Base-by-base conservation (phyloP, 2,329 filamentous ascomycete genomes). In the Verticillium nonalfalfae region DNA sequence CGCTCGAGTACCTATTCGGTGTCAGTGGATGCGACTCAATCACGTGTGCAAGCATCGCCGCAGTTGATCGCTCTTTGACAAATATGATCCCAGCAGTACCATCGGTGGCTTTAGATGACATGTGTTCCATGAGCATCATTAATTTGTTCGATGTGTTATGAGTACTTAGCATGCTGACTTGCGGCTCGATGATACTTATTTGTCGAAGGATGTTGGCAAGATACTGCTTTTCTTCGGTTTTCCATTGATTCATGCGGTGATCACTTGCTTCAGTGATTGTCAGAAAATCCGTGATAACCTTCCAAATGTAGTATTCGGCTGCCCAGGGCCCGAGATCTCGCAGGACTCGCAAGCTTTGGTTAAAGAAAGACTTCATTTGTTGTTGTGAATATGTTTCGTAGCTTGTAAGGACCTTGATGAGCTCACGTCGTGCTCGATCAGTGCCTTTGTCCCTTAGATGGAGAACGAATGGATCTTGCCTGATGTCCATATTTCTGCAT, bases 301-400 rank as follows among this genome's bases (percentile, higher is more conserved):
- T 76, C 59, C 73, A 73, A 31, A 93, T 82, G 68, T 87, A 93
- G 58, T 81, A 82, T 57, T 93, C 87, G 0, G 83, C 82, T 1
- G 88, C 88, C 88, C 89, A 93, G 1, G 77, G 66, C 0, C 90
- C 90, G 4, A 93, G 78, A 56, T 89, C 81, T 3, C 69, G 66
- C 26, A 77, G 77, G 1, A 93, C 78, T 14, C 80, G 78, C 1
- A 64, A 56, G 13, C 81, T 78, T 36, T 81, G 84, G 2, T 76
- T 75, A 54, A 76, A 75, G 7, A 93, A 79, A 0, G 75, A 75
- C 60, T 76, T 80, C 65, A 93, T 73, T 65, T 90, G 84, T 31
- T 77, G 77, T 39, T 79, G 81, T 35, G 78, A 76, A 65, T 78
- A 82, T 0, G 85, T 88, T 18, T 81, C 77, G 7, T 75, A 68